These are phyloP conservation scores for Hygrocybe coccinea DNA, from an alignment of 768 basidiomycete species.

Conservation along the genomic window DNA sequence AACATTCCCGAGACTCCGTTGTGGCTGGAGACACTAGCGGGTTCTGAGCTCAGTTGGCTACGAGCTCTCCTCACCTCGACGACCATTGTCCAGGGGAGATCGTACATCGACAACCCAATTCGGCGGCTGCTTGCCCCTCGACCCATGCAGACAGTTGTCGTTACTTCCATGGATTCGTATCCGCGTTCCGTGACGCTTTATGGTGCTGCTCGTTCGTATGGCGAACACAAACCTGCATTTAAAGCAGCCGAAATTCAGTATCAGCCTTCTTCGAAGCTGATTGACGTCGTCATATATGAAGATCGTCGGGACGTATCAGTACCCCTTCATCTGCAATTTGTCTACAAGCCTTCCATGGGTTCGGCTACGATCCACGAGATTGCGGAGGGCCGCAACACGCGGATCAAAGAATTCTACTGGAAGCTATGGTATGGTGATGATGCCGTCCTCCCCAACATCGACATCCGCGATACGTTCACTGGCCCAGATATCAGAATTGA, in stretches of 20 bases:
- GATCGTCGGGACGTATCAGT: conserved; percentile 74
- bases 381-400: conserved; percentile 71
- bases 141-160: conserved; percentile 67
- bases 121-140: conserved; percentile 84
- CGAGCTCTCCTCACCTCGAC: conserved; percentile 76
- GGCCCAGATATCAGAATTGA: conserved; percentile 84
- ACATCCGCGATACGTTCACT: conserved; percentile 75
- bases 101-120: conserved; percentile 86
- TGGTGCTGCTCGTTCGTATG: conserved; percentile 78
- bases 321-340: conserved; percentile 76
- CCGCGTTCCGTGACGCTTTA: conserved; percentile 62
- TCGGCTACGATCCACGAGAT: conserved; percentile 93
- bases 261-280: conserved; percentile 45
- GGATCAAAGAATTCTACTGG: conserved; percentile 99
- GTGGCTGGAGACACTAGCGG: conserved; percentile 85
- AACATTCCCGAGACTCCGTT: conserved; percentile 53
- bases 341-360: conserved; percentile 82
- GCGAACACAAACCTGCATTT: conserved; percentile 66
- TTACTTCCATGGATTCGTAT: conserved; percentile 42
- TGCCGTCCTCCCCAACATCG: conserved; percentile 68
- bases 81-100: conserved; percentile 81
- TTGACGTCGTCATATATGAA: conserved; percentile 75
- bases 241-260: conserved; percentile 78
- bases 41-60: conserved; percentile 79
- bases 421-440: conserved; percentile 94